Evolutionary conservation across 306 rosid genomes (phyloP).

Genomic region (Glycine latifolia): DNA sequence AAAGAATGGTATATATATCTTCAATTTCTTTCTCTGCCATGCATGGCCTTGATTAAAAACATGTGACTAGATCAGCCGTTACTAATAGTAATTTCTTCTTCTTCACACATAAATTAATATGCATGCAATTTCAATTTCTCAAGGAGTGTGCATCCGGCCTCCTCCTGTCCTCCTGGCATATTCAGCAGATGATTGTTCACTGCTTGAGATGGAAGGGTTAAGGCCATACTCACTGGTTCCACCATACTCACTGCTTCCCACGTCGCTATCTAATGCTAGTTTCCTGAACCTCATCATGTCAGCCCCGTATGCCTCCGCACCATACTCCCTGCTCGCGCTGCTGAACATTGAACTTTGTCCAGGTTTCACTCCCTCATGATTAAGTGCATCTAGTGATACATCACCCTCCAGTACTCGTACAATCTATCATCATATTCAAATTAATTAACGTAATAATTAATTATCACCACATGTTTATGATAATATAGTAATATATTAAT

Average conservation of each 20-base stretch:
- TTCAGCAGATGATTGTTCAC: constrained; percentile 50
- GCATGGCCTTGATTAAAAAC: background rate
- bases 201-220: constrained; percentile 64
- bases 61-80: constrained; percentile 2
- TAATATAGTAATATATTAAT: too few species aligned
- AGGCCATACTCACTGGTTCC: constrained; percentile 73
- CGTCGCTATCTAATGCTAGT: constrained; percentile 52
- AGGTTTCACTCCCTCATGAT: constrained; percentile 62
- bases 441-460: too few species aligned
- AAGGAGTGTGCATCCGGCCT: constrained; percentile 14
- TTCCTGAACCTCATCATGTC: constrained; percentile 69
- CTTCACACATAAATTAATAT: too few species aligned
- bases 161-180: constrained; percentile 27
- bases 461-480: too few species aligned
- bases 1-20: background rate
- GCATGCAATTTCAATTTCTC: background rate
- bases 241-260: constrained; percentile 68
- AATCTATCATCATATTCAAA: constrained; percentile 50
- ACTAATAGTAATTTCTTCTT: too few species aligned
- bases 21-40: background rate
- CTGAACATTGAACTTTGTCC: constrained; percentile 51
- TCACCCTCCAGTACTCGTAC: constrained; percentile 87
- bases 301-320: constrained; percentile 55
- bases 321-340: constrained; percentile 51
- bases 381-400: constrained; percentile 67